Percentiles rank a stretch among this genome's conserved stretches.
phyloP scores from a whole-genome alignment of 352 stramenopile genomes.

The Phytophthora crassamura region DNA sequence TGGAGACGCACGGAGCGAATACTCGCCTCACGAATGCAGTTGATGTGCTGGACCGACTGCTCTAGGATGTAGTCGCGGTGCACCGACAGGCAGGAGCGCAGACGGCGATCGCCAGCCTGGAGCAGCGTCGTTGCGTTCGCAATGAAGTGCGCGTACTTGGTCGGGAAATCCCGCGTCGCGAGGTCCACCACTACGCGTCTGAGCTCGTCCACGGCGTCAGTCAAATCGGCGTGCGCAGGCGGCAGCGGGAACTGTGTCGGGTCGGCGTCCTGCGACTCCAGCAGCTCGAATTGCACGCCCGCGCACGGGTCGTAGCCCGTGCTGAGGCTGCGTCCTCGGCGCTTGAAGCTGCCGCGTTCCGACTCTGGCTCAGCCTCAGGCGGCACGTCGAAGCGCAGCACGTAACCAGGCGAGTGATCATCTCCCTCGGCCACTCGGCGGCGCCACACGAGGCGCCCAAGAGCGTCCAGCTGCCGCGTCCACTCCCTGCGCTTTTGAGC shows the following conservation, averaged over 20 bases:
- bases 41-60: conserved; percentile 63
- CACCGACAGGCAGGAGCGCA: conserved; percentile 29
- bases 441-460: conserved; percentile 49
- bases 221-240: conserved; percentile 15
- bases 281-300: conserved; percentile 38
- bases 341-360: conserved; percentile 14
- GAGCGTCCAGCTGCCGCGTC: conserved; percentile 44
- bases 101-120: conserved; percentile 9
- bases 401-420: conserved; percentile 40
- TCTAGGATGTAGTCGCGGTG: conserved; percentile 53
- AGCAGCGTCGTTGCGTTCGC: conserved; percentile 23
- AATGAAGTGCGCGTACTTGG: conserved; percentile 62
- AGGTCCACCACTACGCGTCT: conserved; percentile 30
- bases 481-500: conserved; percentile 55
- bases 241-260: conserved; percentile 35
- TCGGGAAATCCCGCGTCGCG: conserved; percentile 44
- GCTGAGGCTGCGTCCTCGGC: conserved; percentile 31
- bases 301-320: conserved; percentile 36
- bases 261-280: conserved; percentile 34
- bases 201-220: conserved; percentile 35
- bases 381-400: conserved; percentile 40
- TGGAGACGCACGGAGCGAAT: conserved; percentile 56
- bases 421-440: conserved; percentile 31
- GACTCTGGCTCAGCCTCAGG: conserved; percentile 39
- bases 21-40: conserved; percentile 40